phyloP scores from a whole-genome alignment of 2,329 filamentous ascomycete species.

The Trichoderma gracile region DNA sequence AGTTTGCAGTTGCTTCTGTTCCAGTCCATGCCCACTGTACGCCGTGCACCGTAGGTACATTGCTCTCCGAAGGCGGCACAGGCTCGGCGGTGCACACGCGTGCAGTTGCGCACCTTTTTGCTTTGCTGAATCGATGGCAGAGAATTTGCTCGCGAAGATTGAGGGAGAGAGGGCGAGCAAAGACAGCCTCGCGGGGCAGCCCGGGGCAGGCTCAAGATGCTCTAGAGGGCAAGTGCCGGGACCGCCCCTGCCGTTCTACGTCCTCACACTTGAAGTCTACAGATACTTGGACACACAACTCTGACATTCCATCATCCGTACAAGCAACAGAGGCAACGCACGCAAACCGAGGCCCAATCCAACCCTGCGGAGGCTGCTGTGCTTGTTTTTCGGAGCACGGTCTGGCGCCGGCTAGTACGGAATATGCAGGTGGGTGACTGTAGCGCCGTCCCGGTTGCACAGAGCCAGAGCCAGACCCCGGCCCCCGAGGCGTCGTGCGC shows the following conservation, averaged over 20 bases:
- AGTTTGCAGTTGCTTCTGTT: not conserved
- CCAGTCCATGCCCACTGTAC: not conserved
- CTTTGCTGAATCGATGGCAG: too few relatives aligned
- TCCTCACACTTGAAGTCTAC: too few relatives aligned
- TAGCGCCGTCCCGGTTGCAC: slow-evolving; percentile 18
- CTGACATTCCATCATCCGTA: not conserved
- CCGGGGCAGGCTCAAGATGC: not conserved
- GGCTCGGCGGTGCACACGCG: slow-evolving; percentile 9
- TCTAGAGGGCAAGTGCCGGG: not conserved
- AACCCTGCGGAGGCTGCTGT: slow-evolving; percentile 15
- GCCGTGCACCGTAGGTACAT: not conserved
- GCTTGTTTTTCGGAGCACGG: slow-evolving; percentile 7
- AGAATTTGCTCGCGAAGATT: not conserved
- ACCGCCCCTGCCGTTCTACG: not conserved
- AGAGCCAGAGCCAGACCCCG: slow-evolving; percentile 11
- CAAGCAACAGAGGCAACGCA: not conserved
- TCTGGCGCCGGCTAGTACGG: slow-evolving; percentile 24
- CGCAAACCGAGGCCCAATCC: slow-evolving; percentile 4
- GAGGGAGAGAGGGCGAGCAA: not conserved
- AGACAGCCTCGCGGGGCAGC: too few relatives aligned
- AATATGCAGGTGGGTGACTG: slow-evolving; percentile 23
- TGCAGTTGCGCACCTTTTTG: not conserved
- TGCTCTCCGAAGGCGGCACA: slow-evolving; percentile 14
- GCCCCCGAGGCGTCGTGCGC: not conserved
- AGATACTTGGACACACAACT: not conserved